Base-by-base conservation (phyloP, 108 stramenopile genomes). In the Skeletonema potamos region DNA sequence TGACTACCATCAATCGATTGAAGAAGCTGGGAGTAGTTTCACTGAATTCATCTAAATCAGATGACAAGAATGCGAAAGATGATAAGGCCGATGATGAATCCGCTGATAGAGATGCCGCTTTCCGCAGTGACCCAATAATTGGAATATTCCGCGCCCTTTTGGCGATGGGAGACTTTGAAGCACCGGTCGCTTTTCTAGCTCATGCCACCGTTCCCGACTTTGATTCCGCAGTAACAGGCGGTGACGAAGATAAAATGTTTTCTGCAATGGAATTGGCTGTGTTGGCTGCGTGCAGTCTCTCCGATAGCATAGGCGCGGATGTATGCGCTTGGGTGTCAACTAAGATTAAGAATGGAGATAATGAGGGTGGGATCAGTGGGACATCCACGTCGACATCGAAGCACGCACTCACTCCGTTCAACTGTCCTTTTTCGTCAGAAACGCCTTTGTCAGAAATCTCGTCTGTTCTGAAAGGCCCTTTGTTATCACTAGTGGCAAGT, bases 1-100 rank as follows among this genome's bases (percentile, higher is more conserved):
- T 61, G 1, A 79, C 72, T 29, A 73, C 77, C 32, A 62, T 63
- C 44, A 60, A 59, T 2, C 57, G 62, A 22, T 37, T 73, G 33
- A 82, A 74, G 36, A 80, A 78, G 34, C 56, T 84, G 51, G 84
- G 83, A 3, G 77, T 78, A 2, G 76, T 82, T 1, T 63, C 61
- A 2, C 76, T 82, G 28, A 82, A 77, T 62, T 18, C 54, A 11
- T 27, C 81, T 28, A 77, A 74, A 30, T 5, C 68, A 26, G 27
- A 15, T 6, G 32, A 64, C 3, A 29, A 27, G 37, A 12, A 73
- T 12, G 56, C 30, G n/a, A 67, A 24, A 18, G 54, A 62, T 27
- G 54, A 30, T 6, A 29, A 10, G 10, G 62, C 43, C 0, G 72
- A 36, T 26, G 12, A 66, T 22, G 54, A 59, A 27, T 27, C 41